Evolutionary conservation across 805 yeast species (phyloP), one percentile per base, ranked within the genome.

Genomic region (Tetrapisispora phaffii): DNA sequence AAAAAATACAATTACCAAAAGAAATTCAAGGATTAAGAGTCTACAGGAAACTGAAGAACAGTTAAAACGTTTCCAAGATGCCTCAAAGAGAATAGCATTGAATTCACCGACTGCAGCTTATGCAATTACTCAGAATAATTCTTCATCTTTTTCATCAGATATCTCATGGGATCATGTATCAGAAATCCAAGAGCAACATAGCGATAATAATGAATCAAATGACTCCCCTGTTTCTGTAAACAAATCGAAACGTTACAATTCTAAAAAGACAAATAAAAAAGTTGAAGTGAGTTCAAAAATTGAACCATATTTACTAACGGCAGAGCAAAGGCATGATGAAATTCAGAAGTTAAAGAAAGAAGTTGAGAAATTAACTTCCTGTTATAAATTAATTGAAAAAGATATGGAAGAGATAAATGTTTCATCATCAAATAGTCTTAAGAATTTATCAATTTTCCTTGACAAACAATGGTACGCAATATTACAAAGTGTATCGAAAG

Each of bases 341-440:
- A 60, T 68, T 36, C 57, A 51, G 8, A 62, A 57, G 41, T 45
- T 70, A 4, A 55, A 58, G 31, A 59, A 54, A 34, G 75, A 71
- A 48, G 47, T 70, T 15, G 57, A 48, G 0, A 69, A 69, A 46
- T 48, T 71, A 24, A 62, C 65, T 16, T 72, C 70, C 32, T 70
- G 74, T 46, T 63, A 65, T 28, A 55, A 55, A 20, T 55, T 71
- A 15, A 60, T 67, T 1, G 48, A 59, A 7, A 60, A 56, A 38
- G 75, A 71, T 49, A 55, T 71, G 35, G 48, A 52, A 4, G 64
- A 67, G 33, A 67, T 71, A 0, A 63, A 68, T 44, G 43, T 44
- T 3, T 62, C 71, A 0, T 51, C 68, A 10, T 50, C 59, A 26
- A 44, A 42, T 1, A 68, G 68, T 43, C 47, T 67, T n/a, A 50